These are phyloP conservation scores for Fusarium stilboides DNA, from an alignment of 2,329 filamentous ascomycete genomes.

Conservation along the genomic window DNA sequence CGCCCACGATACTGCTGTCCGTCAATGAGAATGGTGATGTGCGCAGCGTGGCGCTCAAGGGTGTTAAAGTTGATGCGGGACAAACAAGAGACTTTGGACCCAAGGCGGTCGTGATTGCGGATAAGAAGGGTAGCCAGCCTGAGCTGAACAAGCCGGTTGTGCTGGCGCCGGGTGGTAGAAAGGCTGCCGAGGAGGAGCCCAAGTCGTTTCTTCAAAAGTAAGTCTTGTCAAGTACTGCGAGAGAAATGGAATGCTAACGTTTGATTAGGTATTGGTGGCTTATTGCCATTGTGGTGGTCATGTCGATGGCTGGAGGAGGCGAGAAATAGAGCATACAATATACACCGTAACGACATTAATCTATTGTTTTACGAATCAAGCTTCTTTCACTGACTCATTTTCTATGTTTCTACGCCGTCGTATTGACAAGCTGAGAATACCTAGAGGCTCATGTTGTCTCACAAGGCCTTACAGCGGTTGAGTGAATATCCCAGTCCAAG, in stretches of 20 bases:
- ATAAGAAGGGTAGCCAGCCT: constrained; percentile 67
- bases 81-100: constrained; percentile 77
- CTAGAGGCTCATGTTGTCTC: no score
- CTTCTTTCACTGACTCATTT: neutral
- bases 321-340: constrained; percentile 61
- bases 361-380: neutral
- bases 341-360: constrained; percentile 14
- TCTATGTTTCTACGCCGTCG: no score
- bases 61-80: constrained; percentile 74
- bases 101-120: constrained; percentile 66
- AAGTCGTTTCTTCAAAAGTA: constrained; percentile 79
- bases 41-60: constrained; percentile 67
- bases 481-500: neutral
- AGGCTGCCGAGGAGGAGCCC: constrained; percentile 69
- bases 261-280: constrained; percentile 76
- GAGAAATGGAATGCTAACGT: constrained; percentile 53
- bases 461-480: no score
- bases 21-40: constrained; percentile 63
- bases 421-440: neutral
- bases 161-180: constrained; percentile 72
- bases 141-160: constrained; percentile 76
- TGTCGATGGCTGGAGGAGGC: constrained; percentile 69
- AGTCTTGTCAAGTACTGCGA: constrained; percentile 47
- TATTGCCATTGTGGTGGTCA: constrained; percentile 66
- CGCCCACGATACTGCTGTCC: constrained; percentile 69